Base-by-base conservation (phyloP, 164 flowering plant genomes). In the Aristolochia californica region DNA sequence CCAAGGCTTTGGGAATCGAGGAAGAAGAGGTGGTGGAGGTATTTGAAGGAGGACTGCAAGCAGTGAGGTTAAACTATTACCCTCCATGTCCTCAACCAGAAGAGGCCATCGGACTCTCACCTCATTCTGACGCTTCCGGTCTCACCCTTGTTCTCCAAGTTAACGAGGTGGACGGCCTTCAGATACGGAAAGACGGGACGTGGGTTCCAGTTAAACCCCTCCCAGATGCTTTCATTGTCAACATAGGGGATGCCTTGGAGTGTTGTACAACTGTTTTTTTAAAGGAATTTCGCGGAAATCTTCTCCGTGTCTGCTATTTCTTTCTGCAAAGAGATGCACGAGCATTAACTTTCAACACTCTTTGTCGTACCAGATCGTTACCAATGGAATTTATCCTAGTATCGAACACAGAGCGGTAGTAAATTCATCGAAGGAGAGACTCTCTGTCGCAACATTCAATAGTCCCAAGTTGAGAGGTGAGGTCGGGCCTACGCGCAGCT, bases 161-260 rank as follows among this genome's bases (percentile, higher is more conserved):
- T 27, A 72, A 77, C 54, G 71, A 78, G 1, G 78, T 75, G 0
- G 50, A 63, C 58, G 86, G 81, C 0, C 60, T 81, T 28, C 81
- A 81, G 21, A 70, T 77, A 60, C 72, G 56, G 72, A 70, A 74
- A 60, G 59, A 72, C 59, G 74, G 67, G 13, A 61, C 59, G 27
- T 78, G 83, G 83, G 57, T 77, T 12, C 79, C 77, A 0, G 56
- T 78, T 21, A 68, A 66, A 50, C 75, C 79, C 1, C 52, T 77
- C 21, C 63, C 78, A 11, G 66, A 66, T 22, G 78, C 76, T 10
- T 50, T 81, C 43, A 55, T 73, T 2, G 61, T 77, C 60, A 81
- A 78, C 62, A 53, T 77, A 38, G 85, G 83, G 2, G 81, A 80
- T 22, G 26, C 67, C 34, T 52, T 74, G 43, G 85, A 80, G 79